These are phyloP conservation scores for Puccinia sorghi DNA, from an alignment of 1,284 basidiomycete genomes.

Conservation along the genomic window DNA sequence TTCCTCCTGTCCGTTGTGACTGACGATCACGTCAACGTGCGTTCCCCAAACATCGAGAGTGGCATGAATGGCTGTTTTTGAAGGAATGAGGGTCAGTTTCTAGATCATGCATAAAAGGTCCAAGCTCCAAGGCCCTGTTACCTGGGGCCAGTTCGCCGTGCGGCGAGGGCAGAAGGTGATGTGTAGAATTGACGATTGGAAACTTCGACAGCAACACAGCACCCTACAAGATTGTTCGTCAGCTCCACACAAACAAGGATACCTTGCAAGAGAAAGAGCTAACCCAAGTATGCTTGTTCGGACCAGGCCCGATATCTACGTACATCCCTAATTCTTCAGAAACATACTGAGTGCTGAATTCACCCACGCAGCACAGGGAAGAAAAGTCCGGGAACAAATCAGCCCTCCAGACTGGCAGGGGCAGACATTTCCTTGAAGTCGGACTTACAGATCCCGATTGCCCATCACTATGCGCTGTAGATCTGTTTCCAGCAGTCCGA, in stretches of 20 bases:
- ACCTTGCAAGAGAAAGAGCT: conserved; percentile 3
- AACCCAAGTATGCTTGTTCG: conserved; percentile 83
- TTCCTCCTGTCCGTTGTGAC: conserved; percentile 79
- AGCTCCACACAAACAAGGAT: conserved; percentile 15
- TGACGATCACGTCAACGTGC: conserved; percentile 76
- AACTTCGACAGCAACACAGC: conserved; percentile 82
- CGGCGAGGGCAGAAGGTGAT: conserved; percentile 86
- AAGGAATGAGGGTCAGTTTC: background rate
- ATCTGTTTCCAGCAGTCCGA: conserved; percentile 76
- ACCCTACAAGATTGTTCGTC: conserved; percentile 60
- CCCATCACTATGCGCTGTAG: conserved; percentile 80
- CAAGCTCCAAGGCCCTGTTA: background rate
- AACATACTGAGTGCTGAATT: conserved; percentile 69
- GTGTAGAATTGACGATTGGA: conserved; percentile 84
- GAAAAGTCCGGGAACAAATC: background rate
- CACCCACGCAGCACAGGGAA: conserved; percentile 7
- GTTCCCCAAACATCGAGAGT: conserved; percentile 80
- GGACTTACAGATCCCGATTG: conserved; percentile 76
- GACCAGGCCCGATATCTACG: conserved; percentile 74
- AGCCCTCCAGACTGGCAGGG: background rate
- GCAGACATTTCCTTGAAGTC: background rate
- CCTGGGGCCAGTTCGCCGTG: conserved; percentile 78
- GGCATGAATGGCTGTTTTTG: conserved; percentile 72
- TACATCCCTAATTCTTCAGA: conserved; percentile 77
- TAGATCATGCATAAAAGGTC: background rate